Base-by-base conservation (phyloP, 2,329 filamentous ascomycete genomes). In the Arachnomyces sp. region DNA sequence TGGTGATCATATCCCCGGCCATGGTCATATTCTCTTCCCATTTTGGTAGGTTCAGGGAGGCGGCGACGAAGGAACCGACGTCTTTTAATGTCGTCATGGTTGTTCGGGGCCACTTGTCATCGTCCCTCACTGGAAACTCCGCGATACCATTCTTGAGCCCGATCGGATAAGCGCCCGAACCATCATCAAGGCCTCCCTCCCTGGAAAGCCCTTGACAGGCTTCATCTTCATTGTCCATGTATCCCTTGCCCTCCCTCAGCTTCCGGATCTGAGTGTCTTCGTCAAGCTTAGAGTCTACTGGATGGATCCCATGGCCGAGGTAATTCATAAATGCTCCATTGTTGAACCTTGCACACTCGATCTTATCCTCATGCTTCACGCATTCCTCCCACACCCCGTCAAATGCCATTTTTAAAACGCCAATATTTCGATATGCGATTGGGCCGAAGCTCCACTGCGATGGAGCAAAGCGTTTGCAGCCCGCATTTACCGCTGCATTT, bases 401-500 rank as follows among this genome's bases (percentile, higher is more conserved):
- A 9, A 25, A 25, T 5, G 5, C 21, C 6, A 47, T 42, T 34
- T 55, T 51, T 9, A 49, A 44, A 1, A 39, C 36, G 6, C 59
- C 36, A 8, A 57, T 36, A 13, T 43, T 43, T 2, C 37, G 18
- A 1, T 52, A 48, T 8, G 47, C 41, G 2, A 43, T 12, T 4
- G 47, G 40, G 4, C 51, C 47, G 4, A 49, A 32, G 0, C 53
- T 59, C 17, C 67, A 73, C 40, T 63, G 62, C 31, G 62, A 65
- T 1, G 69, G 69, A 3, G 71, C 61, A 43, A 71, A 74, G 7
- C 71, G 61, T 30, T 57, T 53, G 2, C 71, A 62, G 1, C 68
- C 66, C 1, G 66, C 67, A 17, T 57, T 52, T 38, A 67, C 64
- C 1, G 65, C 59, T 2, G 70, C 71, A 5, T 55, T 56, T 3